These are phyloP conservation scores for Candida oleophila DNA, from an alignment of 805 yeast species.

Conservation along the genomic window DNA sequence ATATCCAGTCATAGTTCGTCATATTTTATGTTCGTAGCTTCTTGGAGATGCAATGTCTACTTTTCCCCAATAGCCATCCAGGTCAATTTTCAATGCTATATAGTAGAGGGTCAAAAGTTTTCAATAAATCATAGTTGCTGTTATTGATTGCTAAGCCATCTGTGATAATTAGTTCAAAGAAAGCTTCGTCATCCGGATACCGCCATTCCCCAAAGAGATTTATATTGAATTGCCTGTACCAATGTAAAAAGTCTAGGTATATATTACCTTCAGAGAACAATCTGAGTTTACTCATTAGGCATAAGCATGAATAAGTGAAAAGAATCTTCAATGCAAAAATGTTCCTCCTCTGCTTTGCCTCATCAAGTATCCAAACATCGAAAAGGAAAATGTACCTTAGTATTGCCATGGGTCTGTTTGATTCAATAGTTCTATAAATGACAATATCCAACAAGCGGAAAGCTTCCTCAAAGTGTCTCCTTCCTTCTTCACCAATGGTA, in stretches of 20 bases:
- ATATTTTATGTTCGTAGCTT: background rate
- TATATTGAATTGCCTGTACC: background rate
- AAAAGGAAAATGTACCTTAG: conserved; percentile 25
- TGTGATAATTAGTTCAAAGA: background rate
- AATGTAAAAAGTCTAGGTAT: background rate
- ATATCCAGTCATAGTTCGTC: too few species aligned
- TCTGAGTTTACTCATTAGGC: conserved; percentile 20
- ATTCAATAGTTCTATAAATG: conserved; percentile 11
- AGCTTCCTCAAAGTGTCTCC: conserved; percentile 2
- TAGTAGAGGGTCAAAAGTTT: background rate
- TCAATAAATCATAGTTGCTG: background rate
- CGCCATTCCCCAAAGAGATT: background rate
- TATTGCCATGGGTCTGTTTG: conserved; percentile 30
- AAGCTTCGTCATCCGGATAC: background rate
- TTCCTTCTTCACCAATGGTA: conserved; percentile 2
- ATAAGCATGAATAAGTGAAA: conserved; percentile 18
- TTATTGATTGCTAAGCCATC: background rate
- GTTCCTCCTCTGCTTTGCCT: conserved; percentile 16
- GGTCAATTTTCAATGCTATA: background rate
- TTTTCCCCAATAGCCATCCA: too few species aligned
- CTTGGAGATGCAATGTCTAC: too few species aligned
- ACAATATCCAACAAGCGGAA: conserved; percentile 14
- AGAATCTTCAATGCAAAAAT: conserved; percentile 24
- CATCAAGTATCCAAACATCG: conserved; percentile 15
- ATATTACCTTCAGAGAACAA: conserved; percentile 10